phyloP scores from a whole-genome alignment of 306 rosid species.

The Pterocarpus macrocarpus region DNA sequence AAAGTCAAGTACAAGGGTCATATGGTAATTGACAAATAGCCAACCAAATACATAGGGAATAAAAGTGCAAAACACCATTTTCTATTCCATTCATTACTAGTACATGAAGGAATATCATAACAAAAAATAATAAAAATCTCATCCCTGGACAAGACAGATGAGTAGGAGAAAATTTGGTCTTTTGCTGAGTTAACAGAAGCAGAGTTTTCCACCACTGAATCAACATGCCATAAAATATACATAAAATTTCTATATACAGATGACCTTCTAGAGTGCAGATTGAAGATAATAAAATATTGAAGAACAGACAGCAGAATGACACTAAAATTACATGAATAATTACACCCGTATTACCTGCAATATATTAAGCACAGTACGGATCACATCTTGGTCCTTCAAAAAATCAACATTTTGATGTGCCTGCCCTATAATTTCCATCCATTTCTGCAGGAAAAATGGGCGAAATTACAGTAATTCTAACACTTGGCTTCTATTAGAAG shows the following conservation, averaged over 20 bases:
- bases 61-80: no score
- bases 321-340: neutral
- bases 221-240: neutral
- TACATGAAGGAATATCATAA: no score
- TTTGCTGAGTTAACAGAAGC: neutral
- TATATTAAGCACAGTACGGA: conserved; percentile 93
- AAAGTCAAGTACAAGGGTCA: neutral
- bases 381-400: conserved; percentile 89
- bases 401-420: conserved; percentile 89
- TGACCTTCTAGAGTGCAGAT: neutral
- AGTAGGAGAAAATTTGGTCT: neutral
- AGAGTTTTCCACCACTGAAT: neutral
- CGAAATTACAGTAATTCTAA: conserved; percentile 10
- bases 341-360: conserved; percentile 66
- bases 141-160: neutral
- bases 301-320: conserved; percentile 24
- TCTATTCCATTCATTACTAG: no score
- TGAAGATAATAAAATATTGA: neutral
- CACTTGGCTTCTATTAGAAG: neutral
- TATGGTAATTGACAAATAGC: neutral
- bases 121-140: neutral
- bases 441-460: conserved; percentile 66
- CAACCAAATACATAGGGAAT: no score
- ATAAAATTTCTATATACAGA: neutral
- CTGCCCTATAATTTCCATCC: conserved; percentile 93